A percentile compares a stretch with the other conserved stretches of the same genome.
Evolutionary conservation across 345 rosid genomes (phyloP).

Genomic region (Salix purpurea): DNA sequence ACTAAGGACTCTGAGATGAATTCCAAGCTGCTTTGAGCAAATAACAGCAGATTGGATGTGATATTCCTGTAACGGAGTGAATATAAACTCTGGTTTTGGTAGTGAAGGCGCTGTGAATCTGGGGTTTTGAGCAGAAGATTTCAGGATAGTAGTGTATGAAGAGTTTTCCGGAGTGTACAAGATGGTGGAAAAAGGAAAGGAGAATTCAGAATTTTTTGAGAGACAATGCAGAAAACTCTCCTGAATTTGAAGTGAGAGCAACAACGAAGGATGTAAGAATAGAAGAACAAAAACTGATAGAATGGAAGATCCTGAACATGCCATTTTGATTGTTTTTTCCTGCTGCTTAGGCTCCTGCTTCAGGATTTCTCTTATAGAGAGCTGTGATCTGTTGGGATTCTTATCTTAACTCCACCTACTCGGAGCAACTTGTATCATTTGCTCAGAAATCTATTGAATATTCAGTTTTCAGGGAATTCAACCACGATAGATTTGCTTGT

Average conservation of each 20-base stretch:
- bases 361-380: slow-evolving; percentile 3
- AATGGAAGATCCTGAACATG: neutral
- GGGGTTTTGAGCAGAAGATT: slow-evolving; percentile 19
- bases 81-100: slow-evolving; percentile 19
- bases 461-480: too few relatives aligned
- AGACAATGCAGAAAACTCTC: slow-evolving; percentile 25
- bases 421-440: too few relatives aligned
- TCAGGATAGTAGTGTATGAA: slow-evolving; percentile 11
- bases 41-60: slow-evolving; percentile 25
- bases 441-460: too few relatives aligned
- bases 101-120: slow-evolving; percentile 13
- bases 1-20: slow-evolving; percentile 19
- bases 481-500: too few relatives aligned
- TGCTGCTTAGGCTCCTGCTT: neutral
- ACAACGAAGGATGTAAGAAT: neutral
- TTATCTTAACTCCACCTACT: neutral
- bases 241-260: neutral
- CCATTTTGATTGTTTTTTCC: slow-evolving; percentile 17
- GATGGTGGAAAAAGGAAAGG: slow-evolving; percentile 20
- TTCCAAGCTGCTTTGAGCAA: slow-evolving; percentile 17
- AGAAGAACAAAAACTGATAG: slow-evolving; percentile 21
- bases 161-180: slow-evolving; percentile 21
- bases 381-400: neutral
- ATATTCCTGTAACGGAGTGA: slow-evolving; percentile 25
- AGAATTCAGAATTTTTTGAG: neutral